Base-by-base conservation (phyloP, 495 filamentous ascomycete genomes). In the Penicillium turbatum region DNA sequence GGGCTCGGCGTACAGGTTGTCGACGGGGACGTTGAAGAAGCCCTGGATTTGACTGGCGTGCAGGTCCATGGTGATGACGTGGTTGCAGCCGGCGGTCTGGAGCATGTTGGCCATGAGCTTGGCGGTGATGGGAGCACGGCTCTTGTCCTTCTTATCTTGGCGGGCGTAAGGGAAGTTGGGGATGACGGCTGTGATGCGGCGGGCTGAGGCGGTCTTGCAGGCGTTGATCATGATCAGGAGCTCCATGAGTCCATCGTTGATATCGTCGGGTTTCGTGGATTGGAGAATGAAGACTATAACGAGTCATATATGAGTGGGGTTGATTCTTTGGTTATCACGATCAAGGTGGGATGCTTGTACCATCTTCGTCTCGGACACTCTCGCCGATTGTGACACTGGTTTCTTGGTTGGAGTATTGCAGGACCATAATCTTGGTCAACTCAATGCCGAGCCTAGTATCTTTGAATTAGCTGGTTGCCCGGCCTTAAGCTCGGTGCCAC, bases 81-180 rank as follows among this genome's bases (percentile, higher is more conserved):
- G 87, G 66, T 89, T 89, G 63, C 76, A 83, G 47, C 93, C 93
- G 17, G 93, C 93, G 13, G 91, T 93, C 72, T 96, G 91, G 51
- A 98, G 76, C 91, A 97, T 97, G 70, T 97, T 98, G 26, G 93
- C 93, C 74, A 97, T 93, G 32, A 97, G 75, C 71, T 91, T 92
- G 16, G 93, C 93, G 41, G 86, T 90, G 45, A 77, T 78, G 12
- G 92, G 91, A 24, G 92, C 93, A 51, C 93, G 83, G 40, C 84
- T 88, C 77, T 96, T 95, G 73, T 97, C 93, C 72, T 98, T 98
- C 79, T 98, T 98, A 77, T 98, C 93, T 73, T 98, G 93, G 26
- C 93, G 89, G n/a, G 92, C 92, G 64, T 98, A 96, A 26, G 92
- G 92, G 76, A 96, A 98, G 74, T 98, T 97, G 54, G 93, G 93